Evolutionary conservation across 495 filamentous ascomycete genomes (phyloP).

Genomic region (Rostrohypoxylon terebratum): DNA sequence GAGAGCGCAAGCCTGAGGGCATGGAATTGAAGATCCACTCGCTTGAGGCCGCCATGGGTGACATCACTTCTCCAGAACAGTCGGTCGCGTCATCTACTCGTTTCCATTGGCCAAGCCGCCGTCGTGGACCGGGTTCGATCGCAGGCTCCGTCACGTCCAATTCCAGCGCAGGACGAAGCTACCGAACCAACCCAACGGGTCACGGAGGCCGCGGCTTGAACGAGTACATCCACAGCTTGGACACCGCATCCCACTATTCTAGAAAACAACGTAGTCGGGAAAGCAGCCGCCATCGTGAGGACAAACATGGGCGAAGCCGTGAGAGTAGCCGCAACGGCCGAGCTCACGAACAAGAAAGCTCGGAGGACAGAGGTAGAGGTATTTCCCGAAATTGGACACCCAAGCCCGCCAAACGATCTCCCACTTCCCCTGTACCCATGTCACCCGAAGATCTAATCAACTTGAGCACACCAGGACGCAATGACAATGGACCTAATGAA

Average conservation of each 20-base stretch:
- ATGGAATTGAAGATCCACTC: conserved; percentile 79
- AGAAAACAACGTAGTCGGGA: conserved; percentile 65
- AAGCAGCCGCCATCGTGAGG: conserved; percentile 68
- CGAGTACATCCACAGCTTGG: conserved; percentile 88
- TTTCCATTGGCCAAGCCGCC: conserved; percentile 61
- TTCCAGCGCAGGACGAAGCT: conserved; percentile 55
- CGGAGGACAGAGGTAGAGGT: conserved; percentile 74
- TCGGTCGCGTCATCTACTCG: conserved; percentile 58
- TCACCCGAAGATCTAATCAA: conserved; percentile 82
- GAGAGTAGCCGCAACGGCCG: conserved; percentile 64
- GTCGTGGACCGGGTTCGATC: conserved; percentile 60
- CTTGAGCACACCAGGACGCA: conserved; percentile 60
- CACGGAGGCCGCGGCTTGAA: conserved; percentile 76
- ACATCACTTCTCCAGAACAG: conserved; percentile 63
- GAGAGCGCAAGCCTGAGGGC: conserved; percentile 83
- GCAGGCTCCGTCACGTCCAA: conserved; percentile 59
- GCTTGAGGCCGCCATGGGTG: conserved; percentile 64
- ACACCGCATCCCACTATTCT: conserved; percentile 75
- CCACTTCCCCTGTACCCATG: conserved; percentile 92
- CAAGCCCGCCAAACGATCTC: conserved; percentile 83
- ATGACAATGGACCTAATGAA: conserved; percentile 32
- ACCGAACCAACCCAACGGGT: conserved; percentile 49
- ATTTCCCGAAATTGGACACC: conserved; percentile 74
- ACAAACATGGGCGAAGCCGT: conserved; percentile 57
- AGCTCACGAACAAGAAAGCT: conserved; percentile 67